Conservation (phyloP, 371 early-diverging fungal species). For the Dinochytrium kinnereticum region DNA sequence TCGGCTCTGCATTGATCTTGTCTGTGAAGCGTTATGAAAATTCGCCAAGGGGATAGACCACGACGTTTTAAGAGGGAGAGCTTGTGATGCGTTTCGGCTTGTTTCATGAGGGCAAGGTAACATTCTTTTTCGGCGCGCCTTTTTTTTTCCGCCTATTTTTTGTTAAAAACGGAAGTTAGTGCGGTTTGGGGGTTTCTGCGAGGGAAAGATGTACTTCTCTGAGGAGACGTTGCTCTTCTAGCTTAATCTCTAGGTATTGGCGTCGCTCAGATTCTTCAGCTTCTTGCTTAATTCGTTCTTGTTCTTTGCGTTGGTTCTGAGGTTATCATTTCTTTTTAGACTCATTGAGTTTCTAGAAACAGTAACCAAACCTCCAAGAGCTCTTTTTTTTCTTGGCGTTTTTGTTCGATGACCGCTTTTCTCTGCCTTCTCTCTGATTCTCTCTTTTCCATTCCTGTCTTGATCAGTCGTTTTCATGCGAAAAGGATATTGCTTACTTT, state of each 20-base stretch:
- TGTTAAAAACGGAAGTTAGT: background rate
- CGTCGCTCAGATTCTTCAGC: background rate
- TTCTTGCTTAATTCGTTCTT: background rate
- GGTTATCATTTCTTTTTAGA: no score
- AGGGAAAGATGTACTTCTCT: slow-evolving; percentile 10
- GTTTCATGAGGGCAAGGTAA: background rate
- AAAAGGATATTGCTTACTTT: background rate
- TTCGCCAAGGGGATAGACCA: background rate
- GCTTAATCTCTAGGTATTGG: background rate
- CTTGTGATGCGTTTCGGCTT: background rate
- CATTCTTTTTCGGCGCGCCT: background rate
- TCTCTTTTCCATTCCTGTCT: slow-evolving; percentile 12
- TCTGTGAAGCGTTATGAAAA: background rate
- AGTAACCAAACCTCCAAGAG: background rate
- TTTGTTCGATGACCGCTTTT: background rate
- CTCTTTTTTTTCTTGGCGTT: slow-evolving; percentile 5
- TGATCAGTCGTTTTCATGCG: background rate
- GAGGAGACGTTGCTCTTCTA: slow-evolving; percentile 3
- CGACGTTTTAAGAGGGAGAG: background rate
- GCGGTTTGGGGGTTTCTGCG: no score
- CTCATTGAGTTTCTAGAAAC: no score
- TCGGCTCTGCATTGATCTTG: background rate
- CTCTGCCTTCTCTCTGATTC: background rate
- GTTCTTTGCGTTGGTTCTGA: background rate
- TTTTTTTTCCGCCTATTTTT: background rate